Evolutionary conservation across 257 asterid species (phyloP).

Genomic region (Jacaranda mimosifolia): DNA sequence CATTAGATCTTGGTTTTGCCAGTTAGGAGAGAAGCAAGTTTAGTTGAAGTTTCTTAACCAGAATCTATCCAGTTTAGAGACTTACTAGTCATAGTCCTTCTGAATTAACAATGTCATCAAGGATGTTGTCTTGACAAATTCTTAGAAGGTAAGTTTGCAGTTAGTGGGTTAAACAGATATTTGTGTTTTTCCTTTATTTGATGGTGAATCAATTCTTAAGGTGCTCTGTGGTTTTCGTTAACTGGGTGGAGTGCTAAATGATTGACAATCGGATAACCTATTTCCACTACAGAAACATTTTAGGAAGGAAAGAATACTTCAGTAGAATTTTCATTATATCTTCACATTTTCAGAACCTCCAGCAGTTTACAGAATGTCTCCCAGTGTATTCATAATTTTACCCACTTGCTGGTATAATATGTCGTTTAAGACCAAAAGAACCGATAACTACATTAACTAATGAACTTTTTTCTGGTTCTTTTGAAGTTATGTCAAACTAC

Average conservation of each 20-base stretch:
- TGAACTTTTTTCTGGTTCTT: not conserved
- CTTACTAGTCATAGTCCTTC: not conserved
- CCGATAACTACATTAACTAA: not conserved
- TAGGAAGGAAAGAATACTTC: too few relatives aligned
- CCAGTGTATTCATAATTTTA: too few relatives aligned
- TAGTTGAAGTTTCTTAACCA: slow-evolving; percentile 1
- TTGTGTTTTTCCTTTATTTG: too few relatives aligned
- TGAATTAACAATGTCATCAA: not conserved
- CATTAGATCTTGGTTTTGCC: slow-evolving; percentile 16
- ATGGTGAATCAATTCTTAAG: too few relatives aligned
- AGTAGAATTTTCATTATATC: too few relatives aligned
- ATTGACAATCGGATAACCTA: too few relatives aligned
- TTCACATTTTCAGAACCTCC: too few relatives aligned
- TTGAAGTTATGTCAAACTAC: not conserved
- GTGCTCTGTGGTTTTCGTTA: too few relatives aligned
- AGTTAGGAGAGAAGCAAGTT: slow-evolving; percentile 9
- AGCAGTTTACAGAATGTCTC: too few relatives aligned
- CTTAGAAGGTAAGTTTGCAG: slow-evolving; percentile 1
- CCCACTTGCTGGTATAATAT: not conserved
- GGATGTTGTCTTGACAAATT: not conserved
- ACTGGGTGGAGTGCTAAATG: too few relatives aligned
- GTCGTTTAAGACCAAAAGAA: not conserved
- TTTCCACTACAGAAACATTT: too few relatives aligned
- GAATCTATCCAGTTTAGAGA: not conserved
- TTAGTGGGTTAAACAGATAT: not conserved